Evolutionary conservation across 495 filamentous ascomycete species (phyloP).

Genomic region (Massariosphaeria phaeospora): DNA sequence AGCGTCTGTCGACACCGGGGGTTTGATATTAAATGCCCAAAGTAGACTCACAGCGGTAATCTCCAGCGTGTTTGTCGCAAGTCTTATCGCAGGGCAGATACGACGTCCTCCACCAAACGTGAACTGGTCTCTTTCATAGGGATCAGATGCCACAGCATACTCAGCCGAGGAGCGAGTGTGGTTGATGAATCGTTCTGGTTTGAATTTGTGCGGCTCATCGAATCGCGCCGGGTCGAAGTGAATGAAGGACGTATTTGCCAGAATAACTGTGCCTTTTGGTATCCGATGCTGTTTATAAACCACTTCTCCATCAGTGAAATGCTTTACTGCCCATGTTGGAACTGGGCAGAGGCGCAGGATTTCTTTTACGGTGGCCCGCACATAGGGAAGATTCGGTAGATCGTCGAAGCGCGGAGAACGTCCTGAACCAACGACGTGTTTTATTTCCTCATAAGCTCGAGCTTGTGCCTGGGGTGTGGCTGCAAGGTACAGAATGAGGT

Average conservation of each 20-base stretch:
- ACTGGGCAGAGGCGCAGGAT: conserved; percentile 15
- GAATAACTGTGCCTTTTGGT: conserved; percentile 31
- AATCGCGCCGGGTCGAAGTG: conserved; percentile 17
- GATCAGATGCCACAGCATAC: not conserved
- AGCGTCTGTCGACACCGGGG: not conserved
- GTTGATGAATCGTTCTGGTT: conserved; percentile 21
- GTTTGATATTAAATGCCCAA: conserved; percentile 13
- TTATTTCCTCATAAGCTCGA: conserved; percentile 22
- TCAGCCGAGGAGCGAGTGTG: conserved; percentile 2
- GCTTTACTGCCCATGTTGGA: not conserved
- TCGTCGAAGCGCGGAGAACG: conserved; percentile 7
- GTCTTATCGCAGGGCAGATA: conserved; percentile 38
- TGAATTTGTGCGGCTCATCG: conserved; percentile 19
- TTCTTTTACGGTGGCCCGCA: conserved; percentile 20
- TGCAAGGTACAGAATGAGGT: conserved; percentile 23
- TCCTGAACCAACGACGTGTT: conserved; percentile 11
- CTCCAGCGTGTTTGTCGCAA: conserved; percentile 11
- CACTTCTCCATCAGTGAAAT: conserved; percentile 15
- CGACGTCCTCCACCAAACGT: conserved; percentile 37
- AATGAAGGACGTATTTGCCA: conserved; percentile 25
- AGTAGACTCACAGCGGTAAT: conserved; percentile 2
- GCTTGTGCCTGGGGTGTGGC: conserved; percentile 7
- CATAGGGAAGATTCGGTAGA: conserved; percentile 16
- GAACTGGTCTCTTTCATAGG: not conserved
- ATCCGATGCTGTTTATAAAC: conserved; percentile 24